A percentile compares a stretch with the other conserved stretches of the same genome.
phyloP scores from a whole-genome alignment of 805 yeast species.

The Wickerhamomyces chaumierensis region DNA sequence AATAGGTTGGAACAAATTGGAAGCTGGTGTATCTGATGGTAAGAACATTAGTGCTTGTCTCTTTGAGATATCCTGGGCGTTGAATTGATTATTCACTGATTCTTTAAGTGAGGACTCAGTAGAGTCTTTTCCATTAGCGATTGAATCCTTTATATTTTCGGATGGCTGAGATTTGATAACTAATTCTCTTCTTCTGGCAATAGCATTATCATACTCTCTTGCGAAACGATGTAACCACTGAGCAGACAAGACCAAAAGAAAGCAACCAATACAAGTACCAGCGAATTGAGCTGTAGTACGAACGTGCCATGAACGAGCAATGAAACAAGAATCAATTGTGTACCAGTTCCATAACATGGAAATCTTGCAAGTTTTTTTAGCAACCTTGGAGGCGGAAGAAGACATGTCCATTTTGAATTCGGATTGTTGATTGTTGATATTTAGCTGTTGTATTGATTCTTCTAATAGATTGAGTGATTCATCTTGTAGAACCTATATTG shows the following conservation, averaged over 20 bases:
- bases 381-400: too few relatives aligned
- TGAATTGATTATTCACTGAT: too few relatives aligned
- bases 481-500: too few relatives aligned
- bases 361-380: too few relatives aligned
- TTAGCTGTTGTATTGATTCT: too few relatives aligned
- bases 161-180: conserved; percentile 1
- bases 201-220: conserved; percentile 38
- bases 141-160: too few relatives aligned
- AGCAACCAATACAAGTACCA: conserved; percentile 65
- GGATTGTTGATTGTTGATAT: too few relatives aligned
- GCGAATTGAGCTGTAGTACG: conserved; percentile 50
- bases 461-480: too few relatives aligned
- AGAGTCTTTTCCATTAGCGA: too few relatives aligned
- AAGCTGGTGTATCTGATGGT: conserved; percentile 6
- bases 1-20: conserved; percentile 14
- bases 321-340: conserved; percentile 54
- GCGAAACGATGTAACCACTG: conserved; percentile 46
- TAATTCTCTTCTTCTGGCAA: conserved; percentile 18
- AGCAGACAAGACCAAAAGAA: conserved; percentile 42
- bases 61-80: too few relatives aligned
- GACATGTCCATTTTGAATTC: too few relatives aligned
- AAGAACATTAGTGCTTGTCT: conserved; percentile 8
- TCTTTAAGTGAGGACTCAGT: too few relatives aligned
- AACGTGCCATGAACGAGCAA: conserved; percentile 55
- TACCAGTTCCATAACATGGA: conserved; percentile 68